Base-by-base conservation (phyloP, 352 stramenopile species). In the Phytopythium litorale region DNA sequence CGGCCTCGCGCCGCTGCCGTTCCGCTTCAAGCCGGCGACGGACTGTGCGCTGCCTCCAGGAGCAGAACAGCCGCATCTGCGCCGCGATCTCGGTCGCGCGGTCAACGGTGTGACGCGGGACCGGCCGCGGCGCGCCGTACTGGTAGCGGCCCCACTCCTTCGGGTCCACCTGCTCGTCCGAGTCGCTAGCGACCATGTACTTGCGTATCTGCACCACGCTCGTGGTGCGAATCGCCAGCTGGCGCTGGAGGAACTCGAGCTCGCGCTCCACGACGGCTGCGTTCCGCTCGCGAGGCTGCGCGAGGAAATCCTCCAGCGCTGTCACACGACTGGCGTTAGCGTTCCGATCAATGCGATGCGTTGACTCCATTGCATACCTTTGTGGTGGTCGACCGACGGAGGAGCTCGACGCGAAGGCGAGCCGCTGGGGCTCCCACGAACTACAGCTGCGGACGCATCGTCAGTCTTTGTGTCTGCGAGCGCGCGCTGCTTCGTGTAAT, bases 121-220 rank as follows among this genome's bases (percentile, higher is more conserved):
- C 69, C 33, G 69, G 60, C 8, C 73, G 73, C 9, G 78, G 76
- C 23, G 64, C 63, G 1, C 78, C 71, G 40, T 78, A 82, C n/a
- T 78, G 71, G 58, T 91, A 90, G 0, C 78, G 68, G 37, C 64
- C 62, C 82, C 82, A 91, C 46, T 91, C 82, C 53, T 82, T 87
- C 0, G 71, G 66, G 61, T 91, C 82, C 18, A 81, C 80, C 7
- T 64, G 58, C 30, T 85, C 69, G 50, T 84, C 73, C 53, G 72
- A 56, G 42, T 91, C 80, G 1, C 79, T 89, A 23, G 78, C 79
- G 25, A 91, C 57, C 82, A 91, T 91, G 64, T 83, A 91, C 58
- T 84, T 84, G 15, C 68, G 78, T 42, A 91, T 54, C 60, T 89
- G 82, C 40, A 56, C 62, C 54, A 76, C 84, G 63, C 70, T 84